These are phyloP conservation scores for Apiospora aurea DNA, from an alignment of 2,329 filamentous ascomycete species.

Conservation along the genomic window DNA sequence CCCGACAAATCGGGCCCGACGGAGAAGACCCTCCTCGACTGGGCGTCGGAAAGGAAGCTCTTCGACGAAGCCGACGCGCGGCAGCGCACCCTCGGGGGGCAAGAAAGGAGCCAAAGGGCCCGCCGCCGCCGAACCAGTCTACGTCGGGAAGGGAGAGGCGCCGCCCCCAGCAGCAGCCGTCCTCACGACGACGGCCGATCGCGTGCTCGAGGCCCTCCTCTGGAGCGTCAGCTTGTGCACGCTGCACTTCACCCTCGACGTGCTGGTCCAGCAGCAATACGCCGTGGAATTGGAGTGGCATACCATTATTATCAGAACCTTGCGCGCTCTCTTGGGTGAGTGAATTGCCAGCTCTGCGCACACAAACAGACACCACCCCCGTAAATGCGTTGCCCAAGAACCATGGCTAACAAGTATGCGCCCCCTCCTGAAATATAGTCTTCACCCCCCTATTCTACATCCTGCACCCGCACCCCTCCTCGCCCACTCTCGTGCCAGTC, in stretches of 20 bases:
- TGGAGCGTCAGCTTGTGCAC: constrained; percentile 70
- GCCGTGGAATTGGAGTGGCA: constrained; percentile 69
- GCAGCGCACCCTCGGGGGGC: constrained; percentile 39
- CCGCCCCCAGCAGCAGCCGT: neutral
- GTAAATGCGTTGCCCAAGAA: neutral
- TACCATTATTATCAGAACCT: constrained; percentile 59
- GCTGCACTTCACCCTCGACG: constrained; percentile 80
- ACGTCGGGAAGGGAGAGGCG: constrained; percentile 43
- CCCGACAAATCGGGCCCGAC: constrained; percentile 70
- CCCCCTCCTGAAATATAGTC: constrained; percentile 46
- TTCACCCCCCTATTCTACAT: constrained; percentile 63
- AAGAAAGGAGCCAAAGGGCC: constrained; percentile 28
- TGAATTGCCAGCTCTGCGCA: neutral
- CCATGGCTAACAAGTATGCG: constrained; percentile 24
- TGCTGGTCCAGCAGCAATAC: constrained; percentile 81
- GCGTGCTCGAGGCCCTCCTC: constrained; percentile 61
- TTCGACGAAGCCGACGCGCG: constrained; percentile 56
- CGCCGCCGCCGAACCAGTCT: constrained; percentile 43
- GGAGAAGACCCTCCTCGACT: constrained; percentile 74
- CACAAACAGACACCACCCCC: too few species aligned
- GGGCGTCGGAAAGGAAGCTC: constrained; percentile 71
- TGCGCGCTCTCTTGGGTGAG: constrained; percentile 61
- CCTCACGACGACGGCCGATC: constrained; percentile 51
- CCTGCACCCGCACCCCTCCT: constrained; percentile 61
- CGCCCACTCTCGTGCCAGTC: constrained; percentile 57